Evolutionary conservation across 2,329 filamentous ascomycete species (phyloP).

Genomic region (Nemania sp.): DNA sequence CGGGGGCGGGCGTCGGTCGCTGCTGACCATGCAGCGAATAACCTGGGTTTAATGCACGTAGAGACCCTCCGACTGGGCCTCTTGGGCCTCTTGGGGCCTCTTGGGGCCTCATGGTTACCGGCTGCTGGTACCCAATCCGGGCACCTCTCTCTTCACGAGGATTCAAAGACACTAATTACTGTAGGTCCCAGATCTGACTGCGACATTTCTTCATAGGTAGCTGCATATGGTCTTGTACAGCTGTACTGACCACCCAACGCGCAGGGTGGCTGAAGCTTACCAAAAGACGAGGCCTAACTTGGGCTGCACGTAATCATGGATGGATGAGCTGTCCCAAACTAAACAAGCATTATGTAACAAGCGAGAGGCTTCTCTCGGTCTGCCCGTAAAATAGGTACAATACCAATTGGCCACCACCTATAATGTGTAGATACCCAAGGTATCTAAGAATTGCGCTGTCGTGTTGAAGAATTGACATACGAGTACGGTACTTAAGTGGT

Average conservation of each 20-base stretch:
- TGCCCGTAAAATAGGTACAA: slow-evolving; percentile 16
- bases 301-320: slow-evolving; percentile 19
- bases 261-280: slow-evolving; percentile 27
- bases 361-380: slow-evolving; percentile 14
- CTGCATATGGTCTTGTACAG: slow-evolving; percentile 22
- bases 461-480: neutral
- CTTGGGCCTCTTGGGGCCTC: too few species aligned
- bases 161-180: slow-evolving; percentile 31
- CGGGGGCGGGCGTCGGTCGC: slow-evolving; percentile 11
- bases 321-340: neutral
- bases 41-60: too few species aligned
- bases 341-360: slow-evolving; percentile 4
- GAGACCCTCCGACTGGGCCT: slow-evolving; percentile 22
- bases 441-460: neutral
- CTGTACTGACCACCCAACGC: neutral
- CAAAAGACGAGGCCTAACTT: slow-evolving; percentile 8
- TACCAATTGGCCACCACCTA: too few species aligned
- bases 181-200: slow-evolving; percentile 41
- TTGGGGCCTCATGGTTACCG: slow-evolving; percentile 14
- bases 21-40: slow-evolving; percentile 29
- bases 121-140: slow-evolving; percentile 27
- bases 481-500: too few species aligned
- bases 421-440: too few species aligned
- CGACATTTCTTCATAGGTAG: slow-evolving; percentile 36
- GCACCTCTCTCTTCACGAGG: slow-evolving; percentile 19